Conservation (phyloP, 1,284 basidiomycete genomes). For the Ustilago bromivora region DNA sequence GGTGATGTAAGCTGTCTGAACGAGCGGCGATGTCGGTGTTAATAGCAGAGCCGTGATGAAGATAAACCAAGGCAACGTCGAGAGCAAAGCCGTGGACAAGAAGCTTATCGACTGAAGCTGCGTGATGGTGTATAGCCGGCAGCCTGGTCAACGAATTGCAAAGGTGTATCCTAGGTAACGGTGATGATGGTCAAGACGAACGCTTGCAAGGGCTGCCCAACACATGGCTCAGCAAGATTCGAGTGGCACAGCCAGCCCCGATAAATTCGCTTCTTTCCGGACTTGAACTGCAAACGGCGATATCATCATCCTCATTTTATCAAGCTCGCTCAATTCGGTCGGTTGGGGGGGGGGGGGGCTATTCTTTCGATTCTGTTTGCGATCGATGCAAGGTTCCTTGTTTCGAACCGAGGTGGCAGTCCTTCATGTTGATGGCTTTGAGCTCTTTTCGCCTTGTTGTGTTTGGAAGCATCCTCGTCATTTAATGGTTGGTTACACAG, state of each 20-base stretch:
- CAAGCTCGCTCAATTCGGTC: too few relatives aligned
- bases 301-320: too few relatives aligned
- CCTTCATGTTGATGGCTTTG: too few relatives aligned
- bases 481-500: too few relatives aligned
- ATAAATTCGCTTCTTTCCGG: too few relatives aligned
- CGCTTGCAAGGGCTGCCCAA: background rate
- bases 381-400: too few relatives aligned
- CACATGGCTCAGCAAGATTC: background rate
- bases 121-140: background rate
- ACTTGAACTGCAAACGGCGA: too few relatives aligned
- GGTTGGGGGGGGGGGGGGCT: too few relatives aligned
- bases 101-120: background rate
- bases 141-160: background rate
- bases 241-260: background rate
- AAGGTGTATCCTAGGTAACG: background rate
- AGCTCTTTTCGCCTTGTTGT: too few relatives aligned
- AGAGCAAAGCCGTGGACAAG: background rate
- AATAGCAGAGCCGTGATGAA: background rate
- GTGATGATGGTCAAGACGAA: constrained; percentile 1
- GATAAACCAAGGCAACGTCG: background rate
- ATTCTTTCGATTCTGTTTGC: too few relatives aligned
- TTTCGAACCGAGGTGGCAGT: too few relatives aligned
- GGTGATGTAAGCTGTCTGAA: background rate
- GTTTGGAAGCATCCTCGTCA: too few relatives aligned
- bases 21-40: background rate